Evolutionary conservation across 2,329 filamentous ascomycete species (phyloP).

Genomic region (Curvularia sp.): DNA sequence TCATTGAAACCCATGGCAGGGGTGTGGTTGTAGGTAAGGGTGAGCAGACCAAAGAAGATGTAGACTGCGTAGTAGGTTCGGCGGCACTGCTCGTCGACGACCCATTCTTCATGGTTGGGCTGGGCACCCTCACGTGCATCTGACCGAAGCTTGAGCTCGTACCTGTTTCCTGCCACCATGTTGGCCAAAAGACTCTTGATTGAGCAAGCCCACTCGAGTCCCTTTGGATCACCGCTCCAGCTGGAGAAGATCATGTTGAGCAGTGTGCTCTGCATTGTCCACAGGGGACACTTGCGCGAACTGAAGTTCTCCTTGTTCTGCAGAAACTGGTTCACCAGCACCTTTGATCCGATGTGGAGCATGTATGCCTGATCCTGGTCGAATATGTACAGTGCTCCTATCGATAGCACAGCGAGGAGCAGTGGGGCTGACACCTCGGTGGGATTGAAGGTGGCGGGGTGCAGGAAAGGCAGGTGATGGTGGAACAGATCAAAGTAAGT

Average conservation of each 20-base stretch:
- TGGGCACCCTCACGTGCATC: slow-evolving; percentile 80
- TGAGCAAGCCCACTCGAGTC: slow-evolving; percentile 97
- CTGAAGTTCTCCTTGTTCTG: slow-evolving; percentile 99
- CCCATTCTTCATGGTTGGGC: slow-evolving; percentile 87
- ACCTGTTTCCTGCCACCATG: slow-evolving; percentile 97
- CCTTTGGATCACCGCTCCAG: slow-evolving; percentile 98
- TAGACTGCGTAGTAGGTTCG: slow-evolving; percentile 98
- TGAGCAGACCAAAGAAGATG: slow-evolving; percentile 96
- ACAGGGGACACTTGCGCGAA: slow-evolving; percentile 93
- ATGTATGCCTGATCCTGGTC: slow-evolving; percentile 97
- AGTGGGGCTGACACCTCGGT: slow-evolving; percentile 81
- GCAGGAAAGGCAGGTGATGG: slow-evolving; percentile 93
- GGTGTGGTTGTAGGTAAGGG: slow-evolving; percentile 96
- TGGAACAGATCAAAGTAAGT: slow-evolving; percentile 98
- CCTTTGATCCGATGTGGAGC: slow-evolving; percentile 96
- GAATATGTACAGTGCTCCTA: slow-evolving; percentile 94
- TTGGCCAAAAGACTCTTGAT: slow-evolving; percentile 98
- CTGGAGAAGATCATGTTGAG: slow-evolving; percentile 99
- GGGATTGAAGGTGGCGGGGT: slow-evolving; percentile 88
- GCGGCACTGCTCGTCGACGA: slow-evolving; percentile 94
- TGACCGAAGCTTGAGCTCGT: slow-evolving; percentile 91
- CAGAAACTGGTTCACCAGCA: slow-evolving; percentile 94
- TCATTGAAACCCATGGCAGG: slow-evolving; percentile 98
- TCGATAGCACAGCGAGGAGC: slow-evolving; percentile 87
- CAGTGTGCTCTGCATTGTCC: slow-evolving; percentile 97